phyloP scores from a whole-genome alignment of 2,329 filamentous ascomycete species.

The Xylogone sp. region DNA sequence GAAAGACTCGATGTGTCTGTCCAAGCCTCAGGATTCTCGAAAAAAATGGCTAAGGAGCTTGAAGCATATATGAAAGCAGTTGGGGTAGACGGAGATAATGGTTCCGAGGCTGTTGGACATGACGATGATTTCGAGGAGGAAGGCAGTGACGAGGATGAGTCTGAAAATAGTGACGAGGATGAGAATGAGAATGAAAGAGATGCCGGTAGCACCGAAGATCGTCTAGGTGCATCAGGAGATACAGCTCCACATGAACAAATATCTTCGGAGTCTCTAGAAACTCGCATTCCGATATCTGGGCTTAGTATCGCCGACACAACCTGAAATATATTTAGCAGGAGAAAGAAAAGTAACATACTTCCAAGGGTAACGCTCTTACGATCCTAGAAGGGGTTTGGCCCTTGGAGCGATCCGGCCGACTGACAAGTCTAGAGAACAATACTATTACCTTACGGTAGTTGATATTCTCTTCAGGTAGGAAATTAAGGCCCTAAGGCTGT shows the following conservation, averaged over 20 bases:
- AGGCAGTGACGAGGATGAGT: constrained; percentile 30
- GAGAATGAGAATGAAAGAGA: constrained; percentile 27
- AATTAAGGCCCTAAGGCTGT: background rate
- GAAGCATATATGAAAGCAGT: constrained; percentile 83
- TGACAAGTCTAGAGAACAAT: no score
- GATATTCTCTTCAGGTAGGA: no score
- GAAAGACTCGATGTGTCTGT: constrained; percentile 81
- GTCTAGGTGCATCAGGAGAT: background rate
- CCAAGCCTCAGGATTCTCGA: constrained; percentile 91
- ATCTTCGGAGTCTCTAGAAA: constrained; percentile 1
- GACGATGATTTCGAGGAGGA: constrained; percentile 33
- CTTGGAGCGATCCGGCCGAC: no score
- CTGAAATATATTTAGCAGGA: constrained; percentile 12
- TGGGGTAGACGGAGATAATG: constrained; percentile 46
- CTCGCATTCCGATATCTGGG: constrained; percentile 15
- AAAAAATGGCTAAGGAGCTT: constrained; percentile 93
- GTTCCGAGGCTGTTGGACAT: constrained; percentile 22
- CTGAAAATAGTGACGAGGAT: constrained; percentile 24
- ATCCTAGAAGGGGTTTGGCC: no score
- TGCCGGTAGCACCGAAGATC: constrained; percentile 14
- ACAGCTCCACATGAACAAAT: background rate
- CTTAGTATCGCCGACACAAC: constrained; percentile 25
- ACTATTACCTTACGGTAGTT: no score
- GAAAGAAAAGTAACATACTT: no score
- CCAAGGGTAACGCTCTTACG: no score